Conservation (phyloP, 768 basidiomycete species). For the Boletus sp. region DNA sequence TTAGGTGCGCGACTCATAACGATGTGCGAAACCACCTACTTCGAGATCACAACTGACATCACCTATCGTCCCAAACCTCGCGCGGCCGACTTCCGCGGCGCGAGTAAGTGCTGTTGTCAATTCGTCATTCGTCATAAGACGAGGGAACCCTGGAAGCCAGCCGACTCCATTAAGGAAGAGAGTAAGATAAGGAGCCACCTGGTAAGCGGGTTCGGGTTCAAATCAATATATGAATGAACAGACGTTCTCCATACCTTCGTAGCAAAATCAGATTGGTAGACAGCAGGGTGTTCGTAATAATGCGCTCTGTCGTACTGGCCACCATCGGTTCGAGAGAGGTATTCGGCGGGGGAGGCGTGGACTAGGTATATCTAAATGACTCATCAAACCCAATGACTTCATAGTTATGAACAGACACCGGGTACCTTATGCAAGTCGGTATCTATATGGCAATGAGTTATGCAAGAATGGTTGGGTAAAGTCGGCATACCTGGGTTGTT, state of each 20-base stretch:
- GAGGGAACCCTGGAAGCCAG: constrained; percentile 76
- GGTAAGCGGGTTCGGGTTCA: background rate
- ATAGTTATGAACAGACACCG: background rate
- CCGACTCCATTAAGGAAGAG: constrained; percentile 85
- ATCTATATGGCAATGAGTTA: constrained; percentile 32
- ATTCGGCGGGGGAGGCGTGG: constrained; percentile 66
- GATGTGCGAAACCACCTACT: constrained; percentile 35
- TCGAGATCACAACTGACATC: constrained; percentile 91
- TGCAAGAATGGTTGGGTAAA: background rate
- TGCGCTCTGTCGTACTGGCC: constrained; percentile 54
- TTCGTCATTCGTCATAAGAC: constrained; percentile 69
- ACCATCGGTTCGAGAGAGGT: constrained; percentile 60
- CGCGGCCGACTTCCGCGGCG: constrained; percentile 49
- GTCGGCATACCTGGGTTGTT: constrained; percentile 43
- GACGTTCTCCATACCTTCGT: constrained; percentile 46
- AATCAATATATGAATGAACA: background rate
- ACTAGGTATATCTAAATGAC: constrained; percentile 65
- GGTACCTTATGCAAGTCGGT: constrained; percentile 56
- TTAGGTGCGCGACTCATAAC: background rate
- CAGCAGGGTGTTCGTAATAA: constrained; percentile 71
- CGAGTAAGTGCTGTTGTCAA: constrained; percentile 47
- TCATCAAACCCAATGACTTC: background rate
- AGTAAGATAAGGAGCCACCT: constrained; percentile 85
- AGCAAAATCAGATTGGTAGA: constrained; percentile 66
- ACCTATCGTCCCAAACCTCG: constrained; percentile 67